Conservation (phyloP, 2,329 filamentous ascomycete genomes). For the Fusarium longipes region DNA sequence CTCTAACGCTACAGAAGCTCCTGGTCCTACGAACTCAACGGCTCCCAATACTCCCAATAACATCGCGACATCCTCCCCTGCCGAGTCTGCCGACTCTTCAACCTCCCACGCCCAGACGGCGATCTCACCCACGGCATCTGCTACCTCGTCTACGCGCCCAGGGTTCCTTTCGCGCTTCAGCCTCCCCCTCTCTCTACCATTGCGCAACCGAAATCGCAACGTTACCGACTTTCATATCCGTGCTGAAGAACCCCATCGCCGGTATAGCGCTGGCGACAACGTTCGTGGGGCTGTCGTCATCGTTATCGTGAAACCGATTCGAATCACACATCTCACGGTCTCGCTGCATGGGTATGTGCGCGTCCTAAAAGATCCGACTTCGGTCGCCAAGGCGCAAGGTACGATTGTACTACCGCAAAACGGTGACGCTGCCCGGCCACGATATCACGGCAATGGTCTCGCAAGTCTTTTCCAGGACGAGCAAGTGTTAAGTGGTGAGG, state of each 20-base stretch:
- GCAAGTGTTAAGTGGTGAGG: conserved; percentile 81
- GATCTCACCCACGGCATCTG: conserved; percentile 41
- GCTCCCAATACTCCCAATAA: conserved; percentile 55
- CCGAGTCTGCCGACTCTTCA: conserved; percentile 53
- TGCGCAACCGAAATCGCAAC: conserved; percentile 68
- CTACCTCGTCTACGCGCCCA: conserved; percentile 45
- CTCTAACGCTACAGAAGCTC: conserved; percentile 57
- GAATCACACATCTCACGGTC: conserved; percentile 84
- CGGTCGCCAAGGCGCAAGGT: conserved; percentile 63
- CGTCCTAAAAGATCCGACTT: conserved; percentile 77
- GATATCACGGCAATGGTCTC: conserved; percentile 80
- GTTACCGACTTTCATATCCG: conserved; percentile 83
- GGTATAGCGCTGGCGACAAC: conserved; percentile 79
- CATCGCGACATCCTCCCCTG: conserved; percentile 50
- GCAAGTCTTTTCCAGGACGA: conserved; percentile 88
- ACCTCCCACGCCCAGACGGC: conserved; percentile 39
- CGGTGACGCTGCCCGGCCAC: conserved; percentile 55
- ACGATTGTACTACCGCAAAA: conserved; percentile 56
- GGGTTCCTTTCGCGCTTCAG: conserved; percentile 64
- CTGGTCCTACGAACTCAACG: conserved; percentile 47
- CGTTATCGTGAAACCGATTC: conserved; percentile 77
- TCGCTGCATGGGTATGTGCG: conserved; percentile 82
- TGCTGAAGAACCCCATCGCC: conserved; percentile 80
- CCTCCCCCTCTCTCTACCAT: conserved; percentile 61
- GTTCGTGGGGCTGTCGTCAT: conserved; percentile 79